A percentile compares a stretch with the other conserved stretches of the same genome.
phyloP scores from a whole-genome alignment of 1,139 yeast species.

The Taphrina communis region DNA sequence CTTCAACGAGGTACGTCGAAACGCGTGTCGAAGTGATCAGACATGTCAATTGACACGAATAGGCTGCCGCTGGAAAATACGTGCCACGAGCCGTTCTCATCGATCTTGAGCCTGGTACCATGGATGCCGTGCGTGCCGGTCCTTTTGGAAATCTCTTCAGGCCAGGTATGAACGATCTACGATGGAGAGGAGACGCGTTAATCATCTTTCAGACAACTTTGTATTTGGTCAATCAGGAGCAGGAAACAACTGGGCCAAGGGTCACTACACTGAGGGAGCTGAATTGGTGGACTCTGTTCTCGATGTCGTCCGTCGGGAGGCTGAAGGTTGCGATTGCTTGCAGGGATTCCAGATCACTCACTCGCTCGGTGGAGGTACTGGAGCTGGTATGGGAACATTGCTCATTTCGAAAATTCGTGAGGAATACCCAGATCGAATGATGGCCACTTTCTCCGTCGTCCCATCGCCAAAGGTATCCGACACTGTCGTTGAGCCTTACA shows the following conservation, averaged over 20 bases:
- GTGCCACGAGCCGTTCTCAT: constrained; percentile 59
- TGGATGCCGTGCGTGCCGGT: constrained; percentile 56
- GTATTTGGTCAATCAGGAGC: constrained; percentile 57
- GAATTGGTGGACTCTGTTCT: constrained; percentile 57
- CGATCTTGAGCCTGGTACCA: constrained; percentile 58
- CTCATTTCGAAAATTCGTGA: constrained; percentile 55
- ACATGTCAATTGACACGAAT: constrained; percentile 8
- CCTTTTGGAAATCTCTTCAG: constrained; percentile 56
- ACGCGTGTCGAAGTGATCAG: constrained; percentile 1
- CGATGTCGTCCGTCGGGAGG: constrained; percentile 58
- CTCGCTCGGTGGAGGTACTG: constrained; percentile 59
- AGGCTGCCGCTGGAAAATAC: constrained; percentile 55
- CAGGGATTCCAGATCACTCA: constrained; percentile 60
- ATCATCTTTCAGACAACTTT: constrained; percentile 49
- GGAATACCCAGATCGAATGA: constrained; percentile 58
- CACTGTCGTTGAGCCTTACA: constrained; percentile 58
- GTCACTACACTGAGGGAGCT: constrained; percentile 58
- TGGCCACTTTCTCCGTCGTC: constrained; percentile 57
- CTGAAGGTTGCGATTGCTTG: constrained; percentile 56
- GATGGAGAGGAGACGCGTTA: constrained; percentile 2
- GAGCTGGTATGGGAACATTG: constrained; percentile 57
- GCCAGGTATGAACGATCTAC: constrained; percentile 51
- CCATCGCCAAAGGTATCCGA: constrained; percentile 58
- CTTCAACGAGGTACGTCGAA: constrained; percentile 47
- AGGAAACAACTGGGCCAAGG: constrained; percentile 61